Conservation (phyloP, 2,329 filamentous ascomycete genomes). For the Fusarium sp. region DNA sequence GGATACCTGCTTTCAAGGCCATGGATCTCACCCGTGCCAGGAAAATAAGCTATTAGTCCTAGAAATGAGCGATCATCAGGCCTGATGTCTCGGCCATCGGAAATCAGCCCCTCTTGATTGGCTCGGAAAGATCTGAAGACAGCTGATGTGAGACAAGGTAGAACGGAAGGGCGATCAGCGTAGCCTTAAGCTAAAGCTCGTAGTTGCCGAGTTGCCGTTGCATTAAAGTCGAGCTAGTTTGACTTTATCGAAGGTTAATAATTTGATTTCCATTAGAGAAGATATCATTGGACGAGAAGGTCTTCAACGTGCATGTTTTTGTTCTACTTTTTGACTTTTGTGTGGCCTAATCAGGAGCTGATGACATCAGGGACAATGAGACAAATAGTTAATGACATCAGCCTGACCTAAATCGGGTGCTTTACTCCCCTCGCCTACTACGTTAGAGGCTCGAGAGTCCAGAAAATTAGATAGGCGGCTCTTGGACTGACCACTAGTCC, state of each 20-base stretch:
- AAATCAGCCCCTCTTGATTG: background rate
- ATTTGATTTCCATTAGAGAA: background rate
- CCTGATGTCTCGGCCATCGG: background rate
- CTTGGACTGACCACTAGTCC: too few relatives aligned
- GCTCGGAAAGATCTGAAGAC: background rate
- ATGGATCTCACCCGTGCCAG: background rate
- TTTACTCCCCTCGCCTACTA: too few relatives aligned
- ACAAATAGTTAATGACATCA: slow-evolving; percentile 6
- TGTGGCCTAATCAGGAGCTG: too few relatives aligned
- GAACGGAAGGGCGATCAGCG: too few relatives aligned
- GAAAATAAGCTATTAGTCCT: background rate
- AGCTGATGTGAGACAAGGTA: too few relatives aligned
- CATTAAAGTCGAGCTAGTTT: background rate
- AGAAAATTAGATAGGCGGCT: too few relatives aligned
- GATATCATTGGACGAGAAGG: background rate
- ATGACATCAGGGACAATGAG: background rate
- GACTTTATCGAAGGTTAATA: slow-evolving; percentile 9
- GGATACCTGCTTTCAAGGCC: too few relatives aligned
- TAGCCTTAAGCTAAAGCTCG: too few relatives aligned
- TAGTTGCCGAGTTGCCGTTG: background rate
- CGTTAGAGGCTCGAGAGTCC: too few relatives aligned
- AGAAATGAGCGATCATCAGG: background rate
- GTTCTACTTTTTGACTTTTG: background rate
- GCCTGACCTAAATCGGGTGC: background rate
- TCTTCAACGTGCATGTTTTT: background rate